These are phyloP conservation scores for Citrullus amarus DNA, from an alignment of 306 rosid species.

Conservation along the genomic window DNA sequence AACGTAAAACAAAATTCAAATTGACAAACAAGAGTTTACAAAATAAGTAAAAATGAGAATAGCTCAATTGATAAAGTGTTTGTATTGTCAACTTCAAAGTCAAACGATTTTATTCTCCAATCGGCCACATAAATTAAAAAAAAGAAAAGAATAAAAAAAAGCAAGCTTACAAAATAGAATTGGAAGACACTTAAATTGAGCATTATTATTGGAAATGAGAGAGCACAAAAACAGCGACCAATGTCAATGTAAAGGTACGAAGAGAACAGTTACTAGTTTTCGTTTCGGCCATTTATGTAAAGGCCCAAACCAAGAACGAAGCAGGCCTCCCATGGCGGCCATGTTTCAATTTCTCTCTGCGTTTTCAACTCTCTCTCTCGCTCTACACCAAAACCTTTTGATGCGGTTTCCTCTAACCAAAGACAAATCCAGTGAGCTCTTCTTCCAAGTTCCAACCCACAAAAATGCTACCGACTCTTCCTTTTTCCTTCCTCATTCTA, in stretches of 20 bases:
- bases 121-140: too few species aligned
- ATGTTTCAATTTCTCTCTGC: neutral
- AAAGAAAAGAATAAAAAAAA: too few species aligned
- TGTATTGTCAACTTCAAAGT: too few species aligned
- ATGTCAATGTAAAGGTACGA: neutral
- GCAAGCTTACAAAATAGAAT: too few species aligned
- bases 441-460: constrained; percentile 1
- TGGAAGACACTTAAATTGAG: too few species aligned
- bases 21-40: too few species aligned
- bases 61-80: too few species aligned
- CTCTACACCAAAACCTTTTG: neutral
- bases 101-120: too few species aligned
- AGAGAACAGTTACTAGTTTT: neutral
- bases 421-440: neutral
- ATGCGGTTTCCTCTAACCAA: neutral
- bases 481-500: neutral
- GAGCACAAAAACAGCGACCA: neutral
- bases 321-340: constrained; percentile 12
- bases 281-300: neutral
- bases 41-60: too few species aligned
- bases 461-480: neutral
- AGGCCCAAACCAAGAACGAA: constrained; percentile 10
- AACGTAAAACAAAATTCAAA: too few species aligned
- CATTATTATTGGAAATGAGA: too few species aligned
- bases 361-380: neutral